phyloP scores from a whole-genome alignment of 371 early-diverging fungal species.

The Funneliformis caledonium region DNA sequence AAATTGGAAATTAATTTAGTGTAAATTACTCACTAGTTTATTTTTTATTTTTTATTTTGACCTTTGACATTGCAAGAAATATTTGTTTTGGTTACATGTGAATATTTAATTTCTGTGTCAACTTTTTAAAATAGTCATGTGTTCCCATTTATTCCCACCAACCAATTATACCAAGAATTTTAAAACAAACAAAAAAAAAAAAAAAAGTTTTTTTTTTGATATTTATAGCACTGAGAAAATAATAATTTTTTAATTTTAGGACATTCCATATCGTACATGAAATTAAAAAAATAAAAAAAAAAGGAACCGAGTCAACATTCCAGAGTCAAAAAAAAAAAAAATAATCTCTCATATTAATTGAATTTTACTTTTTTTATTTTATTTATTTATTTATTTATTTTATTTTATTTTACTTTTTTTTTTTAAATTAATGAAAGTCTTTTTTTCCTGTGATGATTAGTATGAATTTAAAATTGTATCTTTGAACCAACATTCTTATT shows the following conservation, averaged over 20 bases:
- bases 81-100: too few species aligned
- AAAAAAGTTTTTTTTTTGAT: neutral
- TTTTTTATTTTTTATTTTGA: too few species aligned
- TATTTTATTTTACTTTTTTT: too few species aligned
- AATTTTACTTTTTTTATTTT: too few species aligned
- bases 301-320: too few species aligned
- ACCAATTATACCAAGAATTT: neutral
- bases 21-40: too few species aligned
- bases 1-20: too few species aligned
- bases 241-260: neutral
- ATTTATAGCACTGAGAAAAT: neutral
- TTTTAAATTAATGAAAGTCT: too few species aligned
- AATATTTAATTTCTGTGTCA: too few species aligned
- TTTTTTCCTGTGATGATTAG: neutral
- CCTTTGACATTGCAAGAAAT: too few species aligned
- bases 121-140: neutral
- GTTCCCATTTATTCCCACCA: neutral
- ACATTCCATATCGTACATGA: neutral
- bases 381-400: too few species aligned
- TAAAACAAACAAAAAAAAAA: neutral
- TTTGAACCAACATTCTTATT: neutral
- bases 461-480: neutral
- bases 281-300: too few species aligned
- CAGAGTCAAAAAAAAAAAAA: neutral
- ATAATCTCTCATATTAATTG: neutral